Percentiles rank a stretch among this genome's conserved stretches.
phyloP scores from a whole-genome alignment of 1,284 basidiomycete species.

The Malassezia dermatis region DNA sequence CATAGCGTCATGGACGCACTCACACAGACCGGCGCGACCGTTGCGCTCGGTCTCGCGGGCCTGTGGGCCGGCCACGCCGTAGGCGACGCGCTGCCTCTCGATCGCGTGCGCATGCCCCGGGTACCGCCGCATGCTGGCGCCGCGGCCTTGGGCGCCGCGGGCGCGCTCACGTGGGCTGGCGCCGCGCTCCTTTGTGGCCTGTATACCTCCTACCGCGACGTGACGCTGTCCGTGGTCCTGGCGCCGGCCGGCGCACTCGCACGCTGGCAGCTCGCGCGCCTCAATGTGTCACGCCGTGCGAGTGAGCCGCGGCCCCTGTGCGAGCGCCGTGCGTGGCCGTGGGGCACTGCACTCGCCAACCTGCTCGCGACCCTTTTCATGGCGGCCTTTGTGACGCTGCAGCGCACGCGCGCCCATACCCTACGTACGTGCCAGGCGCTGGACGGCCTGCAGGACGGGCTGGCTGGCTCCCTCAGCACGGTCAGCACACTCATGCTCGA shows the following conservation, averaged over 20 bases:
- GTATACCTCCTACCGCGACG: slow-evolving; percentile 63
- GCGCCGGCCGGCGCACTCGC: slow-evolving; percentile 77
- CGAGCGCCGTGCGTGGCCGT: slow-evolving; percentile 52
- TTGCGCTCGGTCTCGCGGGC: slow-evolving; percentile 30
- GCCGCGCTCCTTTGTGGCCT: slow-evolving; percentile 67
- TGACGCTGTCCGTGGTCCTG: slow-evolving; percentile 78
- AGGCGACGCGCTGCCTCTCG: background rate
- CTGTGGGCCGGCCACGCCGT: slow-evolving; percentile 13
- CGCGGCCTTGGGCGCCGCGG: background rate
- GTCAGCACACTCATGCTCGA: slow-evolving; percentile 88
- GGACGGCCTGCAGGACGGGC: slow-evolving; percentile 64
- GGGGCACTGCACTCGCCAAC: slow-evolving; percentile 82
- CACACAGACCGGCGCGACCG: slow-evolving; percentile 34
- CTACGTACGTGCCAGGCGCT: slow-evolving; percentile 28
- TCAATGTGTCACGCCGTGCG: slow-evolving; percentile 69
- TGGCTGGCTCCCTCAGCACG: slow-evolving; percentile 88
- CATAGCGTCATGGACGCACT: slow-evolving; percentile 55
- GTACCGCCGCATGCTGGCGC: background rate
- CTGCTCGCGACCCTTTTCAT: slow-evolving; percentile 53
- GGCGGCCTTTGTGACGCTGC: slow-evolving; percentile 23
- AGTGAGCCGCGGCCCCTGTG: slow-evolving; percentile 49
- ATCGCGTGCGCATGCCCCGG: background rate
- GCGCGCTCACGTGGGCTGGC: slow-evolving; percentile 48
- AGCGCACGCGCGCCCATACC: slow-evolving; percentile 11
- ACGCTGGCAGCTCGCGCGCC: slow-evolving; percentile 62